Base-by-base conservation (phyloP, 2,329 filamentous ascomycete species). In the Cladophialophora immunda region DNA sequence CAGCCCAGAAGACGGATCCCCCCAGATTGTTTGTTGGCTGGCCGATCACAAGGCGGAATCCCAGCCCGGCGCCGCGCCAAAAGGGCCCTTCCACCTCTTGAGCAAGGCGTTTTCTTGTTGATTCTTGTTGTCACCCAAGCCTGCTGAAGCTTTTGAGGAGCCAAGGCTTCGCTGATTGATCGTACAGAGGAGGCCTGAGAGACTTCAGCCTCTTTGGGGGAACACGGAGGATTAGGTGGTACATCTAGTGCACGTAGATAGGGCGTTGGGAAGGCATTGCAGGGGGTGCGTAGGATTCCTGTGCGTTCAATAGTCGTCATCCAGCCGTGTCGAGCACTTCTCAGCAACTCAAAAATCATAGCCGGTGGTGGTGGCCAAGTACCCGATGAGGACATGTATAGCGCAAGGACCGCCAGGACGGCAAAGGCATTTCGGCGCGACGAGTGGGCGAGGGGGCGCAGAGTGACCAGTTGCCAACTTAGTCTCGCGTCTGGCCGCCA, bases 21-120 rank as follows among this genome's bases (percentile, higher is more conserved):
- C 55, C 58, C 58, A 54, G 34, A 56, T 36, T 22, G 52, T 45
- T 15, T 47, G 27, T 22, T 17, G 53, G 53, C 34, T 47, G 29
- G 58, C 11, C 45, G 58, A 62, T 62, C 58, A 62, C 47, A 25
- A 62, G 58, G 29, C 58, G 34, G 55, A 58, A 17, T 36, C 30
- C 30, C 9, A 41, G 30, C 22, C 55, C 17, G 55, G 19, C 45
- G 45, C 45, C 19, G 19, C 19, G n/a, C 38, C 17, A 22, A 50
- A 50, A 50, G 19, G 19, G 25, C 8, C 13, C 7, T 25, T 9
- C 45, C 19, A 25, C 19, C 15, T 45, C 30, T 34, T 58, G 36
- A 22, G 7, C 41, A 59, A 59, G 57, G 57, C 57, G 29, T 59
- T 29, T 22, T 30, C 38, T 19, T 19, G 15, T 41, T 59, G 57